phyloP scores from a whole-genome alignment of 2,329 filamentous ascomycete genomes.

The Chaetomium strumarium region DNA sequence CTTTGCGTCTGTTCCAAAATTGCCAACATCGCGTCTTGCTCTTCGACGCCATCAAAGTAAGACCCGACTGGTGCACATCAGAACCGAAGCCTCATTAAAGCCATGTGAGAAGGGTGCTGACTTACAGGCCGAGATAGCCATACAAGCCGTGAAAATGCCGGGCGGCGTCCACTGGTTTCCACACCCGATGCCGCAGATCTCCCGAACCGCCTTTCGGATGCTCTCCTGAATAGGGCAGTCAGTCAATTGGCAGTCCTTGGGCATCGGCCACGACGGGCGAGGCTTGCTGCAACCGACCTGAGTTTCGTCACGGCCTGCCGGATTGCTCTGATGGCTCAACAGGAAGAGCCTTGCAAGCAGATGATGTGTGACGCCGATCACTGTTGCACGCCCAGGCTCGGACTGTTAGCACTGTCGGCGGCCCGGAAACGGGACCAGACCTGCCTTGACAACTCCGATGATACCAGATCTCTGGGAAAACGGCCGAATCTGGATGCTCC shows the following conservation, averaged over 20 bases:
- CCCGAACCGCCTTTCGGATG: constrained; percentile 43
- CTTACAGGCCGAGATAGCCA: constrained; percentile 50
- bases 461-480: constrained; percentile 55
- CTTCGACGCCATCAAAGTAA: background rate
- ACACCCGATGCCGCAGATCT: constrained; percentile 53
- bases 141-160: constrained; percentile 49
- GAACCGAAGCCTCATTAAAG: background rate
- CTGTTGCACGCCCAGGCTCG: constrained; percentile 26
- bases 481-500: constrained; percentile 18
- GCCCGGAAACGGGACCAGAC: constrained; percentile 14
- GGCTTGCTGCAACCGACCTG: background rate
- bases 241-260: background rate
- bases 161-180: constrained; percentile 52
- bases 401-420: background rate
- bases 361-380: constrained; percentile 55
- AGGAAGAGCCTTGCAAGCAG: constrained; percentile 53
- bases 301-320: background rate
- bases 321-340: constrained; percentile 48
- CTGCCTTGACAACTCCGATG: constrained; percentile 48
- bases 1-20: constrained; percentile 8
- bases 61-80: constrained; percentile 6
- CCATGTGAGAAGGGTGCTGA: background rate
- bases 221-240: constrained; percentile 32
- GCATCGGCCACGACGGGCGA: background rate
- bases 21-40: constrained; percentile 7